Evolutionary conservation across 2,329 filamentous ascomycete species (phyloP), one percentile per base, ranked within the genome.

Genomic region (Fusarium sp.): DNA sequence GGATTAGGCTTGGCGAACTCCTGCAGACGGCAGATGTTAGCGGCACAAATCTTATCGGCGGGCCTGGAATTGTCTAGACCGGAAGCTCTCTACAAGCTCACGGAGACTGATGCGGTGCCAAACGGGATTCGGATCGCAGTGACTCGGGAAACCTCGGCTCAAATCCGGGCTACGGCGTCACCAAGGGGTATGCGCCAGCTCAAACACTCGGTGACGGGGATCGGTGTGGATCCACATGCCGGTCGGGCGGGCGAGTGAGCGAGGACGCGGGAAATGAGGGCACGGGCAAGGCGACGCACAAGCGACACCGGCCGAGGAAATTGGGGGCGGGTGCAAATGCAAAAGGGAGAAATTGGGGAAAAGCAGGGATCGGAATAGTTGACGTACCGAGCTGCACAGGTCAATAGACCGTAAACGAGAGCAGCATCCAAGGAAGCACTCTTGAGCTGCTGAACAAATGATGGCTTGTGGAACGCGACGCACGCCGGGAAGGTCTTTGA

Each of bases 391-490:
- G 89, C 87, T 67, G 87, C 89, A 56, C 85, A 88, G 56, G 88
- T 88, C 75, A 91, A 82, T 36, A 91, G 85, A 16, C 88, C 89
- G 70, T 90, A 89, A 64, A 90, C 84, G 72, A 91, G 87, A 56
- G 87, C 87, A 33, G 86, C 82, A 66, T 91, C 89, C 36, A 91
- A 84, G 3, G 85, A 84, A 24, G 83, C 85, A 74, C 84, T 88
- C 83, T 90, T 90, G 59, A 91, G 84, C 78, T 90, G 89, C 80
- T 89, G 87, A 36, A 91, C 79, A 80, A 90, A 90, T 3, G 88
- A 88, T 9, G 89, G 88, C 82, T 90, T 90, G 83, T 91, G 89
- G 78, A 91, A 91, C 77, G 88, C 89, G 46, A 91, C 88, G 78
- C 88, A 90, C 70, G 89, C 88, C 42, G 89, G 89, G 75, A 90